Conservation (phyloP, 164 flowering plant genomes). For the Stephania yunnanensis region DNA sequence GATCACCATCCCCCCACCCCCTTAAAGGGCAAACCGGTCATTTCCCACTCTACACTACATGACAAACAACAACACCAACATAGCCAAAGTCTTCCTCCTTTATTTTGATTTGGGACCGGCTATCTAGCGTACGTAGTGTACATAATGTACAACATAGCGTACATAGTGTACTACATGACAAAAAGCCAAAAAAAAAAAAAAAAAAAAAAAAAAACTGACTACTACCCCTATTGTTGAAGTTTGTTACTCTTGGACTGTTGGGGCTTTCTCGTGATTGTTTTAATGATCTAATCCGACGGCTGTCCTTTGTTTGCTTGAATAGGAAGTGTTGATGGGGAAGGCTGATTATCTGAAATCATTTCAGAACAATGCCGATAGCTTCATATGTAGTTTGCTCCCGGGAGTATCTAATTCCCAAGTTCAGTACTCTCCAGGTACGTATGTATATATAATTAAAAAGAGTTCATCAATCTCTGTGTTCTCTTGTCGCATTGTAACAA, state of each 20-base stretch:
- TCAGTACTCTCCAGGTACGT: conserved; percentile 85
- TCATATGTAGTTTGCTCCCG: conserved; percentile 79
- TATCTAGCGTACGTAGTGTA: too few relatives aligned
- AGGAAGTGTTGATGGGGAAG: conserved; percentile 93
- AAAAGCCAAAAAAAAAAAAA: conserved; percentile 2
- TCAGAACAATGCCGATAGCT: conserved; percentile 71
- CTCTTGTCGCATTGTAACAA: background rate
- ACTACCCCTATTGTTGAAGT: background rate
- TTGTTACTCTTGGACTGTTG: background rate
- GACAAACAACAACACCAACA: too few relatives aligned
- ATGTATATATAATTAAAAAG: background rate
- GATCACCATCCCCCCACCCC: background rate
- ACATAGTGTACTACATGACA: too few relatives aligned
- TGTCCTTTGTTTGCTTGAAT: conserved; percentile 10
- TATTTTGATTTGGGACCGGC: too few relatives aligned
- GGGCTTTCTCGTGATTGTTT: background rate
- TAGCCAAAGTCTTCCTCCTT: too few relatives aligned
- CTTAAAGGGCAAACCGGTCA: background rate
- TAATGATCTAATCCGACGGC: background rate
- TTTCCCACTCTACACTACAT: background rate
- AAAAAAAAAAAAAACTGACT: background rate
- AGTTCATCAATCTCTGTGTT: background rate
- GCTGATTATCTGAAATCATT: conserved; percentile 60
- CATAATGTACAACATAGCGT: too few relatives aligned
- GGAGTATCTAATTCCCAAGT: conserved; percentile 71